A percentile compares a stretch with the other conserved stretches of the same genome.
Evolutionary conservation across 1,284 basidiomycete species (phyloP).

Genomic region (Melampsora larici-populina): DNA sequence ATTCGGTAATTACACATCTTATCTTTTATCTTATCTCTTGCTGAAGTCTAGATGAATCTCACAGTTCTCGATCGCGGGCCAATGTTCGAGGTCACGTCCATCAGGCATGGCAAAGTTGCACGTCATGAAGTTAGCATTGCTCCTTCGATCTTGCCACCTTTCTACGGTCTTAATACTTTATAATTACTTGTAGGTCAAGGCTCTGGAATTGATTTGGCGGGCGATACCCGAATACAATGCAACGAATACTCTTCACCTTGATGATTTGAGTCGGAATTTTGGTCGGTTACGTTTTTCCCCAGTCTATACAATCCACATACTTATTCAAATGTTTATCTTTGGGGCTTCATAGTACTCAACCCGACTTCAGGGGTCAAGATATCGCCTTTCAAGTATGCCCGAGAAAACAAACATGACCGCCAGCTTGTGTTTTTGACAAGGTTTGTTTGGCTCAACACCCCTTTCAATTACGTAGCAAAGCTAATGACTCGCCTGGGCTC

Average conservation of each 20-base stretch:
- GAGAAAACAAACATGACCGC: conserved; percentile 40
- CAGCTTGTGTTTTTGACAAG: conserved; percentile 38
- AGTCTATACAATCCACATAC: neutral
- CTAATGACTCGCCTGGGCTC: neutral
- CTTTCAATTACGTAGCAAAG: too few relatives aligned
- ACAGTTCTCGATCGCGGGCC: conserved; percentile 68
- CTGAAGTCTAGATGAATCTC: conserved; percentile 41
- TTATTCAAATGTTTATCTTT: conserved; percentile 10
- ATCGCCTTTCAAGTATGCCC: conserved; percentile 70
- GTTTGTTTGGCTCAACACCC: neutral
- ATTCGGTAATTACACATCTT: conserved; percentile 56
- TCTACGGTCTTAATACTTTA: conserved; percentile 46
- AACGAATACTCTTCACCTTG: conserved; percentile 78
- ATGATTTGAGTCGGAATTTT: conserved; percentile 63
- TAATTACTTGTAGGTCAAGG: conserved; percentile 60
- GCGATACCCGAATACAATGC: conserved; percentile 75
- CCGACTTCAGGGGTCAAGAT: conserved; percentile 79
- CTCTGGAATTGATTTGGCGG: conserved; percentile 81
- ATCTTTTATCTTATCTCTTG: conserved; percentile 56
- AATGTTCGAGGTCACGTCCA: conserved; percentile 83
- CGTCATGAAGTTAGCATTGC: conserved; percentile 61
- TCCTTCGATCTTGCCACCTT: conserved; percentile 21
- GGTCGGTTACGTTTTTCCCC: conserved; percentile 51
- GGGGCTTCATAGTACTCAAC: conserved; percentile 78
- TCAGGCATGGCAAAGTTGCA: conserved; percentile 68